Percentiles rank a stretch among this genome's conserved stretches.
These are phyloP conservation scores for Nakazawaea pomicola DNA, from an alignment of 805 yeast genomes.

Conservation along the genomic window DNA sequence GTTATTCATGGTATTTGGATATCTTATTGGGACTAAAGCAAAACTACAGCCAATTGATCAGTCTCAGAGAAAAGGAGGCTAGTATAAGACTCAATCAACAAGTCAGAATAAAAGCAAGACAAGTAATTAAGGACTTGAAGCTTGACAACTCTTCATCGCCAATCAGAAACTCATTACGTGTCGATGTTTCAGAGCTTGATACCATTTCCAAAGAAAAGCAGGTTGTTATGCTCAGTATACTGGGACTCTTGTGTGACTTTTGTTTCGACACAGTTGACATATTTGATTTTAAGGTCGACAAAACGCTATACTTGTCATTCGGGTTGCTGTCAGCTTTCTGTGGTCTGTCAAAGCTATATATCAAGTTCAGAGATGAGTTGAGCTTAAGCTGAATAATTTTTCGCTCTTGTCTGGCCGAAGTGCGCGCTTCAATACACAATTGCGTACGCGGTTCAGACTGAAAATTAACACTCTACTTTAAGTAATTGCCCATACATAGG, in stretches of 20 bases:
- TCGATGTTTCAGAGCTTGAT: conserved; percentile 21
- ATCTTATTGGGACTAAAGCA: conserved; percentile 53
- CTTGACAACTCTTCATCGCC: conserved; percentile 15
- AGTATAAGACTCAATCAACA: conserved; percentile 54
- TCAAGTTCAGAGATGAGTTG: conserved; percentile 10
- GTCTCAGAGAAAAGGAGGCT: conserved; percentile 42
- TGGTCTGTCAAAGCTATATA: conserved; percentile 27
- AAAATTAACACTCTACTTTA: too few species aligned
- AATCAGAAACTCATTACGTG: conserved; percentile 10
- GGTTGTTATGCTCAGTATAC: conserved; percentile 33
- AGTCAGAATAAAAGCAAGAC: conserved; percentile 51
- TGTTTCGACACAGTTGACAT: conserved; percentile 43
- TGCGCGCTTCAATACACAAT: too few species aligned
- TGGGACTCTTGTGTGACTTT: conserved; percentile 40
- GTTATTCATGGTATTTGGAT: conserved; percentile 65
- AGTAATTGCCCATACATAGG: too few species aligned
- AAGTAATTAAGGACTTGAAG: conserved; percentile 34
- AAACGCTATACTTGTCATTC: conserved; percentile 24
- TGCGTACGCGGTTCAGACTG: too few species aligned
- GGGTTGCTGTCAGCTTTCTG: conserved; percentile 28
- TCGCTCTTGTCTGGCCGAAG: too few species aligned
- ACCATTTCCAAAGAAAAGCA: conserved; percentile 30
- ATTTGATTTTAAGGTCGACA: conserved; percentile 31
- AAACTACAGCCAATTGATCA: conserved; percentile 38
- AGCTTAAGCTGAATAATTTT: too few species aligned